Conservation (phyloP, 2,329 filamentous ascomycete genomes). For the Aureobasidium subglaciale region DNA sequence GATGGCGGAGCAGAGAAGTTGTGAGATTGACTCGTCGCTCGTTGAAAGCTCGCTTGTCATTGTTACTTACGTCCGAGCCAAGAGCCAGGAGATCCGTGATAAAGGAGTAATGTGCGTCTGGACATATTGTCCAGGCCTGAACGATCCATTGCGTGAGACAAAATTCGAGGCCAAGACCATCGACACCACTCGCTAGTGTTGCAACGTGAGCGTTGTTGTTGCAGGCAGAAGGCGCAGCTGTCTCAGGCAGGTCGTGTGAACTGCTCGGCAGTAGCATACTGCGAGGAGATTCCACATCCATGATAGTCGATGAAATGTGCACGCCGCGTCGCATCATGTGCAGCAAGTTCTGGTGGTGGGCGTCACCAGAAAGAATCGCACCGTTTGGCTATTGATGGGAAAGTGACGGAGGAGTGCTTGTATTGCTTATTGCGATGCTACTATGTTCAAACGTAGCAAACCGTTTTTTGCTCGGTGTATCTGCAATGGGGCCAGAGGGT, state of each 20-base stretch:
- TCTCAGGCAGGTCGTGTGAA: not conserved
- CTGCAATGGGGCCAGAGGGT: not conserved
- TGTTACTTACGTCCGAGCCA: not conserved
- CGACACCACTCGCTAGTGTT: not conserved
- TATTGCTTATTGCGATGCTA: not conserved
- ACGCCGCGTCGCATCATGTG: not conserved
- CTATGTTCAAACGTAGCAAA: not conserved
- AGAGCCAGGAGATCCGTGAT: not conserved
- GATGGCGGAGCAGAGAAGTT: constrained; percentile 2
- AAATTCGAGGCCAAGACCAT: not conserved
- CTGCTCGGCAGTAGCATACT: not conserved
- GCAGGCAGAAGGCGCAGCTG: not conserved
- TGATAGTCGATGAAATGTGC: not conserved
- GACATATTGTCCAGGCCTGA: not conserved
- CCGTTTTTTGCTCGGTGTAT: not conserved
- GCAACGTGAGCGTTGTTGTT: not conserved
- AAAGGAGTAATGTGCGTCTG: constrained; percentile 4
- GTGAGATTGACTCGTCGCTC: not conserved
- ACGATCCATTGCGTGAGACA: not conserved
- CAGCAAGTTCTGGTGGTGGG: not conserved
- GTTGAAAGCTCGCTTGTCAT: not conserved
- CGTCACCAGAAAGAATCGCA: not conserved
- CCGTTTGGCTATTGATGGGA: not conserved
- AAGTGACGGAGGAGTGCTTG: not conserved
- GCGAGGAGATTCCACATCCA: not conserved